Percentiles rank a stretch among this genome's conserved stretches.
Conservation (phyloP, 306 rosid genomes). For the Medicago ruthenica region DNA sequence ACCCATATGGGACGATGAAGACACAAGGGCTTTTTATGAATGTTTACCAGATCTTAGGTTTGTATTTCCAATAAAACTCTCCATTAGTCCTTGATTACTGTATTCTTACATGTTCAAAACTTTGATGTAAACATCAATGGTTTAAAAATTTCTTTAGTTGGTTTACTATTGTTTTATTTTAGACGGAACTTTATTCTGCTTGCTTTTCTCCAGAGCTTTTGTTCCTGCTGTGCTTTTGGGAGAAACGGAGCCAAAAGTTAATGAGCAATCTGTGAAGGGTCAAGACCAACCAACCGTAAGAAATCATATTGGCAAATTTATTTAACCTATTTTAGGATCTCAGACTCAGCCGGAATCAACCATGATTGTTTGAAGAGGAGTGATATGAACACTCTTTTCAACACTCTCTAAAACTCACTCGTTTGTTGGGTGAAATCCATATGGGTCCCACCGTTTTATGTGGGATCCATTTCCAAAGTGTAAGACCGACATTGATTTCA, state of each 20-base stretch:
- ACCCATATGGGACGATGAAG: conserved; percentile 98
- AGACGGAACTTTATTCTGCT: conserved; percentile 23
- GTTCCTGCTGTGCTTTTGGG: conserved; percentile 99
- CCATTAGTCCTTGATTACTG: conserved; percentile 2
- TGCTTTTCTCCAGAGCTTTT: conserved; percentile 74
- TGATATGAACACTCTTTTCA: too few relatives aligned
- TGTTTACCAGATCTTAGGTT: conserved; percentile 98
- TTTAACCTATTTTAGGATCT: conserved; percentile 12
- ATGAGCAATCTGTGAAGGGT: conserved; percentile 76
- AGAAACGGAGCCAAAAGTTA: conserved; percentile 80
- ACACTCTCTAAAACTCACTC: too few relatives aligned
- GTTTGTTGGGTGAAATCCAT: too few relatives aligned
- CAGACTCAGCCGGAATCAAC: conserved; percentile 20
- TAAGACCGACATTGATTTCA: too few relatives aligned
- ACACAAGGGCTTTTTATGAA: conserved; percentile 91
- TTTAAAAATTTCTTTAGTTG: conserved; percentile 30
- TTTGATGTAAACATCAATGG: conserved; percentile 20
- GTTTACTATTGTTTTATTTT: conserved; percentile 25
- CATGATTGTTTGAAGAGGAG: conserved; percentile 22
- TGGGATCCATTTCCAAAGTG: too few relatives aligned
- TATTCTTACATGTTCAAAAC: conserved; percentile 22
- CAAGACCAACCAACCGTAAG: conserved; percentile 87
- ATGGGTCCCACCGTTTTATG: too few relatives aligned
- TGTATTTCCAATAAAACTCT: conserved; percentile 44
- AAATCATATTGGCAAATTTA: conserved; percentile 37